Base-by-base conservation (phyloP, 2,329 filamentous ascomycete species). In the Epichloe brachyelytri region DNA sequence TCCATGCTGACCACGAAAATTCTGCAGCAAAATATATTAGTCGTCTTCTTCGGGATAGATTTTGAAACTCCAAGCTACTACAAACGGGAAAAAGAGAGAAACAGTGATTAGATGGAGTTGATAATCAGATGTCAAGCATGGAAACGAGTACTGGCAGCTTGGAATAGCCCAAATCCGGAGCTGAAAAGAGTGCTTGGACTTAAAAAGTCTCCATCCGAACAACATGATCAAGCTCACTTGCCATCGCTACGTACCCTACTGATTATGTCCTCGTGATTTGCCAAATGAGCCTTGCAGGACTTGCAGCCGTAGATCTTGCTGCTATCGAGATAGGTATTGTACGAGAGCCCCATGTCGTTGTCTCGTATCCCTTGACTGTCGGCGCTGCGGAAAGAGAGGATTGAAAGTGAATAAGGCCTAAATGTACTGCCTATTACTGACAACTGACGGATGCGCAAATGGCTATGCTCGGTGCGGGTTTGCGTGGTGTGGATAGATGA, bases 1-100 rank as follows among this genome's bases (percentile, higher is more conserved):
- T 65, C 93, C 93, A 68, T 97, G 91, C 68, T 97, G 91, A 62
- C 93, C 93, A 55, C 93, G 88, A 74, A 98, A 98, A 72, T 95
- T 96, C 89, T 97, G 50, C 38, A 26, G 14, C 33, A 38, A 39
- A 12, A 1, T 30, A 33, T 11, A 12, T 47, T 39, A 47, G 45
- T 17, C 15, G 34, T 30, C 26, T 30, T 30, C 26, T 30, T 30
- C 26, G 26, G 4, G 26, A 30, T 30, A 1, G 10, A 30, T 30
- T 3, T 4, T 30, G 26, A 30, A 10, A 10, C 26, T 11, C 26
- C 8, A 30, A 30, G 26, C 26, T 30, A 30, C 26, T 10, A 38
- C 14, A n/a, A n/a, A 5, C 14, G 15, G 36, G 36, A 14, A 8
- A 7, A 14, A 8, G 15, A 38, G 36, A 38, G 36, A 38, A 14